These are phyloP conservation scores for Prasinococcaceae sp. DNA, from an alignment of 139 green algal species.

Conservation along the genomic window DNA sequence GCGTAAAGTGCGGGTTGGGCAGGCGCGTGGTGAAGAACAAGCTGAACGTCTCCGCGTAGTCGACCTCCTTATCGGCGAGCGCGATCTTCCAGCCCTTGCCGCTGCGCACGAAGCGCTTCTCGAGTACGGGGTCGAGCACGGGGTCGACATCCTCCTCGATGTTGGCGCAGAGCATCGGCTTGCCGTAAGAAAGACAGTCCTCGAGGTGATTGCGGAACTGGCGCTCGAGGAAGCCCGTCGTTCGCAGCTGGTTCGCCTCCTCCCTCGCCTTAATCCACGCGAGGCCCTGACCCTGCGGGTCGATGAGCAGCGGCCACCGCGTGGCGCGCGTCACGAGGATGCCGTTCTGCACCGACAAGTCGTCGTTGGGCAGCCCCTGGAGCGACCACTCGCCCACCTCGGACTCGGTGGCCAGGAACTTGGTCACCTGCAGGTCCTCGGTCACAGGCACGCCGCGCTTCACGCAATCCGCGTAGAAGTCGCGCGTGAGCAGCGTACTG, in stretches of 20 bases:
- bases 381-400: constrained; percentile 74
- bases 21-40: constrained; percentile 81
- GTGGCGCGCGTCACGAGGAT: constrained; percentile 77
- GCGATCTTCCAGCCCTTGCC: constrained; percentile 45
- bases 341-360: constrained; percentile 86
- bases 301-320: constrained; percentile 74
- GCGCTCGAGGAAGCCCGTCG: constrained; percentile 67
- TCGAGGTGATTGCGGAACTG: constrained; percentile 77
- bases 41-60: constrained; percentile 70
- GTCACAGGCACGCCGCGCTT: constrained; percentile 59
- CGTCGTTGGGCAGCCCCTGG: constrained; percentile 81
- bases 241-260: constrained; percentile 58
- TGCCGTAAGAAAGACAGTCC: constrained; percentile 74
- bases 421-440: constrained; percentile 33
- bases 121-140: constrained; percentile 77
- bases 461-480: constrained; percentile 64
- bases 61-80: constrained; percentile 79
- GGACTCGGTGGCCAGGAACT: constrained; percentile 79
- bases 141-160: constrained; percentile 88
- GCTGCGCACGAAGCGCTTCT: constrained; percentile 54
- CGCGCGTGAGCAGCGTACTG: constrained; percentile 61
- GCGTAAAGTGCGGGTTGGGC: constrained; percentile 80
- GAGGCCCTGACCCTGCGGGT: constrained; percentile 68
- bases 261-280: constrained; percentile 77
- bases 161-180: constrained; percentile 88